Percentiles rank a stretch among this genome's conserved stretches.
Conservation (phyloP, 371 early-diverging fungal genomes). For the Lichtheimia hyalospora region DNA sequence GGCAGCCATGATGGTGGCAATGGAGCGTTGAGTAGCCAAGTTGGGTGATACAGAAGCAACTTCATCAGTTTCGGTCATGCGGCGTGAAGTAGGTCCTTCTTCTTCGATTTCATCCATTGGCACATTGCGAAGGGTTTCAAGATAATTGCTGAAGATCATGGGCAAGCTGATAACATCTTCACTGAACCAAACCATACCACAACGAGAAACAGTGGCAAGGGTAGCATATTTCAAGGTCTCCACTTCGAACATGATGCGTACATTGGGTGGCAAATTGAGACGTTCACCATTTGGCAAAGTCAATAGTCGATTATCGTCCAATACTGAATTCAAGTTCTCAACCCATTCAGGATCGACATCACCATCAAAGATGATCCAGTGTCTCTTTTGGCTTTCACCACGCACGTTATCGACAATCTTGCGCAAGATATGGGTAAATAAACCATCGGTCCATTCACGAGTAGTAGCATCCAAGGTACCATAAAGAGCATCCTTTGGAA, state of each 20-base stretch:
- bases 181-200: constrained; percentile 99
- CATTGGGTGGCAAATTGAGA: constrained; percentile 91
- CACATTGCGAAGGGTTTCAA: constrained; percentile 74
- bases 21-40: constrained; percentile 70
- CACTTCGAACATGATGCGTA: constrained; percentile 99
- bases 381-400: constrained; percentile 90
- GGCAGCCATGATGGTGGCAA: constrained; percentile 73
- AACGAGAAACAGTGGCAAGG: constrained; percentile 97
- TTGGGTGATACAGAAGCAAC: constrained; percentile 58
- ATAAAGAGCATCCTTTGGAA: constrained; percentile 95
- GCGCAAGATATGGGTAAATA: constrained; percentile 96
- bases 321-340: constrained; percentile 97
- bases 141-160: constrained; percentile 85
- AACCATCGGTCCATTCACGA: constrained; percentile 99
- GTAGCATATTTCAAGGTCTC: constrained; percentile 96
- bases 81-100: constrained; percentile 41
- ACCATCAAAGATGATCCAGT: constrained; percentile 99
- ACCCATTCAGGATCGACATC: constrained; percentile 99
- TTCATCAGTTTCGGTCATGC: constrained; percentile 50
- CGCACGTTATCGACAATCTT: constrained; percentile 97
- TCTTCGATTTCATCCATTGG: constrained; percentile 87
- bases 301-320: constrained; percentile 96
- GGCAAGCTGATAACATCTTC: constrained; percentile 83
- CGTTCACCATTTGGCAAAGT: constrained; percentile 99
- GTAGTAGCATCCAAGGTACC: constrained; percentile 96